Evolutionary conservation across 2,329 filamentous ascomycete species (phyloP).

Genomic region (Ophiostoma populinum): DNA sequence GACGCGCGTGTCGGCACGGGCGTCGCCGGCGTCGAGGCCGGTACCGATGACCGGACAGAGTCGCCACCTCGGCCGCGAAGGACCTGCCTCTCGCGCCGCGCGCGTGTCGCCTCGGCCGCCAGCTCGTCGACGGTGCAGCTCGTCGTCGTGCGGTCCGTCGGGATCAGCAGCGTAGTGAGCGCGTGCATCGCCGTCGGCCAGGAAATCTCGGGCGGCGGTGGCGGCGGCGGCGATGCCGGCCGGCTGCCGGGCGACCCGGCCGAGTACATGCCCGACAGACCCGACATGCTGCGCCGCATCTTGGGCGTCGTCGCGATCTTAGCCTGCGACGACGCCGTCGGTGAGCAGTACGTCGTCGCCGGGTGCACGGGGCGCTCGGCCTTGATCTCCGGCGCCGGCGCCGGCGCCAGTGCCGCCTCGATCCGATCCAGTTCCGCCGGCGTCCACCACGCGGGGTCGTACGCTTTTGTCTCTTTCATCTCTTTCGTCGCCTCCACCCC

Average conservation of each 20-base stretch:
- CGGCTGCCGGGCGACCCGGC: constrained; percentile 16
- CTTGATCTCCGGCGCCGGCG: constrained; percentile 23
- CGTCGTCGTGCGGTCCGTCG: constrained; percentile 51
- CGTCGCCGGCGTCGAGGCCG: constrained; percentile 10
- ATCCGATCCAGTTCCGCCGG: constrained; percentile 47
- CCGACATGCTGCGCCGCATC: constrained; percentile 45
- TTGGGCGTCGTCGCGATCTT: constrained; percentile 58
- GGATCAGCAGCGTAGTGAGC: constrained; percentile 67
- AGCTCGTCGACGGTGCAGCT: constrained; percentile 70
- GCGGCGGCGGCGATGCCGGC: constrained; percentile 32
- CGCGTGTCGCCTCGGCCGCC: constrained; percentile 46
- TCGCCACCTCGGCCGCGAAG: constrained; percentile 8
- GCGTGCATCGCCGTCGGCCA: constrained; percentile 78
- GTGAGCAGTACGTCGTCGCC: constrained; percentile 62
- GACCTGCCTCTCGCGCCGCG: constrained; percentile 45
- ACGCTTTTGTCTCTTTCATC: constrained; percentile 16
- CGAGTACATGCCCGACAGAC: constrained; percentile 23
- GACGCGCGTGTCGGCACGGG: constrained; percentile 46
- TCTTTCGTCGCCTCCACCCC: not conserved
- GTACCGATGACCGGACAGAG: not conserved
- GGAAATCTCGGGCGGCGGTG: constrained; percentile 63
- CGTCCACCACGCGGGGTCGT: constrained; percentile 61
- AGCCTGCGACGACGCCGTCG: constrained; percentile 73
- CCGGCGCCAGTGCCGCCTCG: constrained; percentile 38
- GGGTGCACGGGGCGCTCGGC: constrained; percentile 37